Base-by-base conservation (phyloP, 2,329 filamentous ascomycete genomes). In the Allantophomopsis cytisporea region DNA sequence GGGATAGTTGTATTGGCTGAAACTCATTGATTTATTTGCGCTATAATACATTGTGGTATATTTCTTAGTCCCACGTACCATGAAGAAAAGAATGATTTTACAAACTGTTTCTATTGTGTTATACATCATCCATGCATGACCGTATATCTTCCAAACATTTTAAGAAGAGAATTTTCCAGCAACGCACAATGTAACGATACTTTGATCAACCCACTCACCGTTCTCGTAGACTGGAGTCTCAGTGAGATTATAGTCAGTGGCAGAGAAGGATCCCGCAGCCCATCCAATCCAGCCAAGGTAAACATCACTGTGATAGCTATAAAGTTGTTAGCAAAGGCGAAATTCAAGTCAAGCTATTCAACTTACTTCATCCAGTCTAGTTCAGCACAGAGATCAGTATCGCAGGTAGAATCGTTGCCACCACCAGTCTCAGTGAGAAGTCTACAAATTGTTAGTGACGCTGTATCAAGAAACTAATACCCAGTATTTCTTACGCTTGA, bases 401-500 rank as follows among this genome's bases (percentile, higher is more conserved):
- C 38, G 41, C 55, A 57, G 23, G 44, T 49, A 4, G 42, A 50
- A 46, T 16, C 52, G 21, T 33, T 43, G 12, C 47, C 50, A 35
- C 47, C 68, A 8, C 71, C 70, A 4, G 66, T 68, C 54, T 75
- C 71, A 23, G 65, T 70, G 8, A 72, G 51, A 34, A 18, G 14
- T 15, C 16, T 15, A 8, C 12, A 7, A 8, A 34, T 7, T 18
- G 7, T 34, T 4, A 34, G 32, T 7, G 13, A 34, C 3, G 31
- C 31, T n/a, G 32, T 10, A 14, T 34, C n/a, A 13, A 5, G 3
- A 18, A 18, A 13, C 10, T 34, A 10, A 8, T 34, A n/a, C n/a
- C n/a, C n/a, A 6, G 16, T 18, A 8, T 51, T 28, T 3, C 23
- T 28, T 28, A 50, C 4, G 61, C 71, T 47, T 64, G 57, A 6